Base-by-base conservation (phyloP, 2,329 filamentous ascomycete genomes). In the Diaporthe citriasiana region DNA sequence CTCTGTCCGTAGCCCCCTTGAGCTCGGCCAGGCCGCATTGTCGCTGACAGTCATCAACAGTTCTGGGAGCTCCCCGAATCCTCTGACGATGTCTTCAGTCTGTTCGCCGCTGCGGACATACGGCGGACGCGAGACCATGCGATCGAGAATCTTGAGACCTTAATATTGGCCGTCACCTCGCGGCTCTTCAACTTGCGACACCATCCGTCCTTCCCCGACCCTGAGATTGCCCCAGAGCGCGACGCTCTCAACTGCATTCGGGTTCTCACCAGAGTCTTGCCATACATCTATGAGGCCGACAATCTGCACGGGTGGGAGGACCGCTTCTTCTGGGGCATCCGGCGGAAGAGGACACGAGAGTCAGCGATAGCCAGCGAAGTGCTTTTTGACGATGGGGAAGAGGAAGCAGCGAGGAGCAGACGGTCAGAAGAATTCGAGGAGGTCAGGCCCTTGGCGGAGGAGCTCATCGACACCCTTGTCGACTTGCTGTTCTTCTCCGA, bases 1-100 rank as follows among this genome's bases (percentile, higher is more conserved):
- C 77, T 94, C 94, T 82, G 95, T 97, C 85, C 81, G 93, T 87
- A 71, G 42, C 55, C 15, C 42, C 27, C 40, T 42, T 40, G 25
- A 47, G 25, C 42, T 40, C 45, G 15, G 8, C 40, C 45, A 15
- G 38, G 27, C 35, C 68, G 47, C 13, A 30, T 22, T 56, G 33
- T 60, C 60, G 57, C 66, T 74, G 51, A 68, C 59, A 60, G 22
- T 45, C 74, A 55, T 50, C 73, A 51, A 33, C 71, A 98, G 94
- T 98, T 98, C 86, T 98, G 96, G 95, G 94, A 98, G 83, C 92
- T 99, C 56, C 97, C 97, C 76, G 97, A 98, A 84, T 95, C 95
- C 19, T 92, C 94, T 70, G 97, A 98, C 82, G 97, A 99, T 87
- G 92, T 99, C 80, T 98, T 98, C 87, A 97, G 95, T 81, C 90